Percentiles rank a stretch among this genome's conserved stretches.
These are phyloP conservation scores for Jamesozyma jinghongensis DNA, from an alignment of 805 yeast genomes.

Conservation along the genomic window DNA sequence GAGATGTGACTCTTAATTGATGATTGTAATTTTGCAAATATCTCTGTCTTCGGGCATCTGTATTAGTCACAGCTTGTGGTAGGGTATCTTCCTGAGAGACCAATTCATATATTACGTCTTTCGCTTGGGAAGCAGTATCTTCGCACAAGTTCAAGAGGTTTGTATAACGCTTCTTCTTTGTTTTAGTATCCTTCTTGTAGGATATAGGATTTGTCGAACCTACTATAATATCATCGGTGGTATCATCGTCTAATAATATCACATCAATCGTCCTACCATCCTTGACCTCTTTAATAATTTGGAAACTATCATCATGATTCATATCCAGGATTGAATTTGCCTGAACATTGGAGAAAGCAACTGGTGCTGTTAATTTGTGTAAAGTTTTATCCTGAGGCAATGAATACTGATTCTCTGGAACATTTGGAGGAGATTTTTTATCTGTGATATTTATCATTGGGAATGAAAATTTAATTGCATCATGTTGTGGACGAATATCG, in stretches of 20 bases:
- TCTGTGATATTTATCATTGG: no score
- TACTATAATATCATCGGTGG: slow-evolving; percentile 1
- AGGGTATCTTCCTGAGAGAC: slow-evolving; percentile 2
- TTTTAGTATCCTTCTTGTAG: neutral
- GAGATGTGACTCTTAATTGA: slow-evolving; percentile 5
- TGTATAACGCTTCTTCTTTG: slow-evolving; percentile 10
- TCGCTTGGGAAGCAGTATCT: slow-evolving; percentile 22
- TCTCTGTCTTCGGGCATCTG: neutral
- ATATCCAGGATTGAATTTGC: no score
- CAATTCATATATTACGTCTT: slow-evolving; percentile 16
- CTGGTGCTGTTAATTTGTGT: no score
- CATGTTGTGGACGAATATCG: no score
- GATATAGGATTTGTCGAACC: neutral
- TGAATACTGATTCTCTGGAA: no score
- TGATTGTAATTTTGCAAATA: slow-evolving; percentile 9
- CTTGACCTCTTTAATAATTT: slow-evolving; percentile 11
- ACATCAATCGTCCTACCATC: slow-evolving; percentile 20
- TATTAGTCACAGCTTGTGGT: neutral
- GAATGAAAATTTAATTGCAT: no score
- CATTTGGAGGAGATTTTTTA: no score
- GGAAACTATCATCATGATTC: slow-evolving; percentile 1
- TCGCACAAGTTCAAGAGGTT: slow-evolving; percentile 24
- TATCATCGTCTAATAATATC: slow-evolving; percentile 21
- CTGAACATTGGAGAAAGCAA: no score
- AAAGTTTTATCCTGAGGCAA: no score